These are phyloP conservation scores for Pelargonium australe DNA, from an alignment of 441 rosid species.

Conservation along the genomic window DNA sequence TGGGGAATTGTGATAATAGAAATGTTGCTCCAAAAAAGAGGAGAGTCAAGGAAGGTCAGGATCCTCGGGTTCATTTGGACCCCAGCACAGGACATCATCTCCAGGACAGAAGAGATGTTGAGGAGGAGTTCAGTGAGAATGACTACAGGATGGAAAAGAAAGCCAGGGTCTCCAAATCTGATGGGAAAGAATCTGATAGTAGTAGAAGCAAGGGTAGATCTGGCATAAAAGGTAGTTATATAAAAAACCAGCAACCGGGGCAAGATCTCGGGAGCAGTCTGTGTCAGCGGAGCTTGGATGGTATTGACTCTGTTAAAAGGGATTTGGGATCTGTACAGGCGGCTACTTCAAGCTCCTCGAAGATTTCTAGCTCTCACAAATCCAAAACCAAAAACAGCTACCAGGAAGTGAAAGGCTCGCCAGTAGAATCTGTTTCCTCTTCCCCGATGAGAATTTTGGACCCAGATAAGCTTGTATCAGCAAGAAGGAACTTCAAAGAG, in stretches of 20 bases:
- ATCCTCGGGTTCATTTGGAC: not conserved
- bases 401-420: slow-evolving; percentile 75
- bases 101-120: slow-evolving; percentile 30
- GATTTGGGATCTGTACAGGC: slow-evolving; percentile 49
- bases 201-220: slow-evolving; percentile 46
- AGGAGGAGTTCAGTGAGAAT: slow-evolving; percentile 52
- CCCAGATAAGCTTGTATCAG: slow-evolving; percentile 39
- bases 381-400: slow-evolving; percentile 55
- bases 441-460: slow-evolving; percentile 67
- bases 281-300: slow-evolving; percentile 45
- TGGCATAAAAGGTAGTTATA: slow-evolving; percentile 46
- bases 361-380: slow-evolving; percentile 74
- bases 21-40: slow-evolving; percentile 44
- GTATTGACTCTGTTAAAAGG: slow-evolving; percentile 43
- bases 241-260: slow-evolving; percentile 33
- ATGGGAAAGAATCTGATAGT: slow-evolving; percentile 53
- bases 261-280: slow-evolving; percentile 33
- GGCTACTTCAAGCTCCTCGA: slow-evolving; percentile 89
- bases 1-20: slow-evolving; percentile 36
- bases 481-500: slow-evolving; percentile 31
- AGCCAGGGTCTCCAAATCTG: slow-evolving; percentile 44
- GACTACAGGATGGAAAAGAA: slow-evolving; percentile 55
- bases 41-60: slow-evolving; percentile 45
- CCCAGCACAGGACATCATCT: slow-evolving; percentile 30
- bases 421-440: slow-evolving; percentile 91